phyloP scores from a whole-genome alignment of 805 yeast genomes.

The Teunomyces funiuensis region DNA sequence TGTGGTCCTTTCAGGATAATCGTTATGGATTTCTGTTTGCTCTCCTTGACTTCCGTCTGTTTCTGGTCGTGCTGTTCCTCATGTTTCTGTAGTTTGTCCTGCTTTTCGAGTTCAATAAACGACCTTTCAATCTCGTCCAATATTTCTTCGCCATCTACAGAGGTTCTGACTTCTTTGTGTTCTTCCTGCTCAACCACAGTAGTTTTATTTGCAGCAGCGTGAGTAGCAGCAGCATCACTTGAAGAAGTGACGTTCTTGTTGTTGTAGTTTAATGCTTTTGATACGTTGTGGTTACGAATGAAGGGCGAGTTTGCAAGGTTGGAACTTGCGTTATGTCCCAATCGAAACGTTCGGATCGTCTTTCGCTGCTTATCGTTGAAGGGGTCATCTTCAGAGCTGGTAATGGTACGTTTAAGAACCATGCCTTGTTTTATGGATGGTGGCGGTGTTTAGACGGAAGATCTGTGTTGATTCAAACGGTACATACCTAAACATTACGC shows the following conservation, averaged over 20 bases:
- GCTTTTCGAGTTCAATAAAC: not conserved
- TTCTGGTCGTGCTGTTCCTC: slow-evolving; percentile 2
- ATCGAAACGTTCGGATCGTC: slow-evolving; percentile 3
- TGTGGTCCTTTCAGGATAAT: not conserved
- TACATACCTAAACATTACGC: not conserved
- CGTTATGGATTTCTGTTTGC: not conserved
- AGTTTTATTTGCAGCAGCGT: slow-evolving; percentile 2
- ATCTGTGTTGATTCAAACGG: slow-evolving; percentile 22
- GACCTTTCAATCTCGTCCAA: slow-evolving; percentile 1
- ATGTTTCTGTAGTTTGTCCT: not conserved
- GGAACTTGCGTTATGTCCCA: not conserved
- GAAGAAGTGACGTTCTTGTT: not conserved
- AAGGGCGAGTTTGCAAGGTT: slow-evolving; percentile 6
- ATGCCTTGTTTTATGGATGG: not conserved
- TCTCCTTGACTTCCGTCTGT: not conserved
- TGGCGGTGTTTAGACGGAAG: slow-evolving; percentile 16
- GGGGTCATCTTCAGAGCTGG: slow-evolving; percentile 24
- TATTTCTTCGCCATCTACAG: slow-evolving; percentile 5
- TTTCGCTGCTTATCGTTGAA: slow-evolving; percentile 21
- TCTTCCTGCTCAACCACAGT: not conserved
- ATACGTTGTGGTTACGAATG: slow-evolving; percentile 19
- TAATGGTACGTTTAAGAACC: slow-evolving; percentile 11
- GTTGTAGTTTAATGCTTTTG: slow-evolving; percentile 7
- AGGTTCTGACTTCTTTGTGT: too few species aligned
- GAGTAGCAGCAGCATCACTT: not conserved